phyloP scores from a whole-genome alignment of 441 rosid species.

The Brassica balearica region DNA sequence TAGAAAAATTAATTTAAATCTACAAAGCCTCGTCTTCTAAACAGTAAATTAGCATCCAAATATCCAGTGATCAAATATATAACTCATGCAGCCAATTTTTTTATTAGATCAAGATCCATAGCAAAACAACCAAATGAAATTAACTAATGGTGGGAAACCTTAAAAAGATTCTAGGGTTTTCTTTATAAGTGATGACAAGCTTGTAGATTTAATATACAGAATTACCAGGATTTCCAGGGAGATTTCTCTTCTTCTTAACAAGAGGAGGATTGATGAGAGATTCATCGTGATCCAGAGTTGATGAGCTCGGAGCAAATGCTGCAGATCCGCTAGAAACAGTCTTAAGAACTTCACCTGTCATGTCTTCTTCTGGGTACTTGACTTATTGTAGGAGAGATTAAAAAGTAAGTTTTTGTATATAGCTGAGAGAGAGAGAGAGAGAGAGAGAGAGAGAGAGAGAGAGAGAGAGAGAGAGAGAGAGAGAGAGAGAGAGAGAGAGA shows the following conservation, averaged over 20 bases:
- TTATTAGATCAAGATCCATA: conserved; percentile 34
- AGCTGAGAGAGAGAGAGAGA: conserved; percentile 33
- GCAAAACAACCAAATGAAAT: conserved; percentile 6
- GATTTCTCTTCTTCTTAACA: conserved; percentile 84
- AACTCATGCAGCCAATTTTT: conserved; percentile 21
- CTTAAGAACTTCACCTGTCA: conserved; percentile 42
- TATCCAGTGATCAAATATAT: conserved; percentile 6
- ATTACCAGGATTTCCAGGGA: conserved; percentile 92
- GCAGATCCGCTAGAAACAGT: conserved; percentile 37
- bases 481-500: background rate
- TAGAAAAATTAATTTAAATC: background rate
- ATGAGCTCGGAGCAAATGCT: conserved; percentile 40
- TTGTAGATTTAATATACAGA: conserved; percentile 2
- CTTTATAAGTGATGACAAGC: conserved; percentile 23
- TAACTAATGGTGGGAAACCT: background rate
- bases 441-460: conserved; percentile 3
- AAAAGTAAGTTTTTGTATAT: conserved; percentile 44
- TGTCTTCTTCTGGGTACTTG: conserved; percentile 40
- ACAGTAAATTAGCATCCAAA: background rate
- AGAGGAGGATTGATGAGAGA: conserved; percentile 40
- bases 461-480: conserved; percentile 29
- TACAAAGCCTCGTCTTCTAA: conserved; percentile 19
- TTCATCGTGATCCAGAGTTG: conserved; percentile 41
- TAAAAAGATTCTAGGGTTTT: conserved; percentile 37
- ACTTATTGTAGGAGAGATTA: conserved; percentile 41